phyloP scores from a whole-genome alignment of 768 basidiomycete species.

The Clitopilus passeckerianus region DNA sequence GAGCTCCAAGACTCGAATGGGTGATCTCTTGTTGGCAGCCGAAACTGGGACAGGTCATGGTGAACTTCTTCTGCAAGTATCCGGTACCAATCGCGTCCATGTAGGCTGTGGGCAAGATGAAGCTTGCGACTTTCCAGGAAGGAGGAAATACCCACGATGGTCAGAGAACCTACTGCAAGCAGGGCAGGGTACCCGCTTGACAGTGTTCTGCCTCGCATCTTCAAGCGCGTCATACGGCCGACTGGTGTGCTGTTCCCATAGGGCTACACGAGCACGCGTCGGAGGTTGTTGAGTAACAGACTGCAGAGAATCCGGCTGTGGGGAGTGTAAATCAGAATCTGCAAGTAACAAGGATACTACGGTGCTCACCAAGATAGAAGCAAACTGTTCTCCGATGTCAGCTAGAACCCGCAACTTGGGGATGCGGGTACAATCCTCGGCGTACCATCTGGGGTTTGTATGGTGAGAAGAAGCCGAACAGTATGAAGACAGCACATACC shows the following conservation, averaged over 20 bases:
- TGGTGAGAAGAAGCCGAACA: neutral
- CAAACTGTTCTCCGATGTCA: neutral
- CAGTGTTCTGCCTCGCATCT: neutral
- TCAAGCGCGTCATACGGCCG: neutral
- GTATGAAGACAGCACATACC: neutral
- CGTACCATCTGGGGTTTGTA: neutral
- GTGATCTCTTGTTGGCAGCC: neutral
- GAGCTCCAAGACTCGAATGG: neutral
- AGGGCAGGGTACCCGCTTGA: neutral
- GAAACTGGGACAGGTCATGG: neutral
- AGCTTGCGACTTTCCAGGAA: neutral
- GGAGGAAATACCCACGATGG: neutral
- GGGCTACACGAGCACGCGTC: neutral
- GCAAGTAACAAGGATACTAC: neutral
- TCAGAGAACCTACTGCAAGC: neutral
- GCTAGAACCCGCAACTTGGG: neutral
- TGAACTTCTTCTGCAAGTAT: neutral
- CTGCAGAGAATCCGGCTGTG: neutral
- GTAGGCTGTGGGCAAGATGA: neutral
- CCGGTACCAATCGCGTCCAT: neutral
- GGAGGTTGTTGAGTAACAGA: neutral
- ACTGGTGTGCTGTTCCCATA: neutral
- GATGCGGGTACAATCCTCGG: constrained; percentile 1
- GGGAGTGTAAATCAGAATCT: neutral
- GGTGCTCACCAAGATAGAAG: neutral